Percentiles rank a stretch among this genome's conserved stretches.
Evolutionary conservation across 768 basidiomycete species (phyloP).

Genomic region (Strobilomyces confusus): DNA sequence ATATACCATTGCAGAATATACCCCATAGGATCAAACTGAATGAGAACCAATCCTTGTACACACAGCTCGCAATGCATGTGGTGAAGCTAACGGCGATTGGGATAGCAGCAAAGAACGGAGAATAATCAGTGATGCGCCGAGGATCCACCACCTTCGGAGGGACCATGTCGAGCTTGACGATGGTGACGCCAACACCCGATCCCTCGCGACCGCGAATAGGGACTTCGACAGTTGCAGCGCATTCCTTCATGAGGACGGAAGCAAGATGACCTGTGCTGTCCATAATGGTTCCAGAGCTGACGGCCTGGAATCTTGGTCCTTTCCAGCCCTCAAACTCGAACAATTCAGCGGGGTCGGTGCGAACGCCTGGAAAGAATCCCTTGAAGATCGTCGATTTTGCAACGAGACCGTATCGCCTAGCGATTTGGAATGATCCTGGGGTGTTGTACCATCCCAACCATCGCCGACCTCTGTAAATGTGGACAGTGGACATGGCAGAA

Average conservation of each 20-base stretch:
- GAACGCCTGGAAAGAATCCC: slow-evolving; percentile 8
- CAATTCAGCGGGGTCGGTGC: slow-evolving; percentile 10
- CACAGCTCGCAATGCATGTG: slow-evolving; percentile 17
- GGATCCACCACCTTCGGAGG: neutral
- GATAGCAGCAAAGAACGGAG: slow-evolving; percentile 11
- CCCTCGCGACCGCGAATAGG: slow-evolving; percentile 1
- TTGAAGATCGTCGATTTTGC: slow-evolving; percentile 15
- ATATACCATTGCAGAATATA: slow-evolving; percentile 25
- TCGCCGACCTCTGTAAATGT: slow-evolving; percentile 21
- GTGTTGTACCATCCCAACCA: slow-evolving; percentile 35
- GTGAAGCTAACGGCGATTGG: slow-evolving; percentile 18
- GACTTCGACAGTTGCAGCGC: neutral
- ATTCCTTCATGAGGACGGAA: slow-evolving; percentile 3
- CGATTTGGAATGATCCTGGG: slow-evolving; percentile 29
- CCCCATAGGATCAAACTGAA: slow-evolving; percentile 28
- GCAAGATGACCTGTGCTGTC: slow-evolving; percentile 8
- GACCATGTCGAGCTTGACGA: neutral
- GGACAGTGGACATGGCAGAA: slow-evolving; percentile 29
- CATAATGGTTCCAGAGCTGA: slow-evolving; percentile 7
- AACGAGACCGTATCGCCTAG: slow-evolving; percentile 22
- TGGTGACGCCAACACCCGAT: neutral
- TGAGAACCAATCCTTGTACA: slow-evolving; percentile 23
- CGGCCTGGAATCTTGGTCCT: slow-evolving; percentile 1
- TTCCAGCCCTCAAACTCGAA: neutral
- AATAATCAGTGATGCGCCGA: neutral